phyloP scores from a whole-genome alignment of 352 stramenopile genomes.

The Bremia lactucae region DNA sequence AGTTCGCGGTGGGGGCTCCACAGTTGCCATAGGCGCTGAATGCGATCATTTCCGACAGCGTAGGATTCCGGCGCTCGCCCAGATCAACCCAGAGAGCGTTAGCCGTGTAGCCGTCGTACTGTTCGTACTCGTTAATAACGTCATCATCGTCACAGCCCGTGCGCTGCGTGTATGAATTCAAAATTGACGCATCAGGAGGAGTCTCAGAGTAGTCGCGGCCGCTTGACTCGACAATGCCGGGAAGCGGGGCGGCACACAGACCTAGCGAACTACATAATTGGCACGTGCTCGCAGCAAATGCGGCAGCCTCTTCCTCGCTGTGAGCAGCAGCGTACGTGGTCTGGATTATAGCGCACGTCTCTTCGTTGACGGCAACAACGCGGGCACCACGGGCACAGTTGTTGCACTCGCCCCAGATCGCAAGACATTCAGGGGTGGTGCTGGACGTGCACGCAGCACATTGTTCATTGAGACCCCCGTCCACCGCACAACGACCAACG shows the following conservation, averaged over 20 bases:
- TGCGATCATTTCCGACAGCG: slow-evolving; percentile 29
- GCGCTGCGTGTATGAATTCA: slow-evolving; percentile 29
- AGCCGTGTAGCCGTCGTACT: slow-evolving; percentile 34
- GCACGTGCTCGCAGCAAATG: slow-evolving; percentile 29
- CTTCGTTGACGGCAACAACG: slow-evolving; percentile 33
- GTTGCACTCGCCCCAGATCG: slow-evolving; percentile 36
- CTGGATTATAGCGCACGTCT: slow-evolving; percentile 31
- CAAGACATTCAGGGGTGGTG: too few species aligned
- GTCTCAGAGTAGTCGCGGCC: slow-evolving; percentile 37
- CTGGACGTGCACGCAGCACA: too few species aligned
- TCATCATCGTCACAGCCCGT: slow-evolving; percentile 50
- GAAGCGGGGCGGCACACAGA: slow-evolving; percentile 44
- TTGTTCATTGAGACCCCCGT: slow-evolving; percentile 35
- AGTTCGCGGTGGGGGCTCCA: slow-evolving; percentile 28
- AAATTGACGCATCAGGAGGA: too few species aligned
- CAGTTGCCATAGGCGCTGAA: slow-evolving; percentile 50
- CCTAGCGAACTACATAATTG: slow-evolving; percentile 25
- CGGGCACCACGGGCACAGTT: slow-evolving; percentile 25
- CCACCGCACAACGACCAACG: too few species aligned
- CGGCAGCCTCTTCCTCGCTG: slow-evolving; percentile 22
- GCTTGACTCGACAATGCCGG: slow-evolving; percentile 39
- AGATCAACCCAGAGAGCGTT: slow-evolving; percentile 36
- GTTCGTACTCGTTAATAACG: slow-evolving; percentile 40
- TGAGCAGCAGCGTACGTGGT: slow-evolving; percentile 30
- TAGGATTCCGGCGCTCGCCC: slow-evolving; percentile 35